A percentile compares a stretch with the other conserved stretches of the same genome.
Evolutionary conservation across 805 yeast species (phyloP).

Genomic region (Yueomyces sinensis): DNA sequence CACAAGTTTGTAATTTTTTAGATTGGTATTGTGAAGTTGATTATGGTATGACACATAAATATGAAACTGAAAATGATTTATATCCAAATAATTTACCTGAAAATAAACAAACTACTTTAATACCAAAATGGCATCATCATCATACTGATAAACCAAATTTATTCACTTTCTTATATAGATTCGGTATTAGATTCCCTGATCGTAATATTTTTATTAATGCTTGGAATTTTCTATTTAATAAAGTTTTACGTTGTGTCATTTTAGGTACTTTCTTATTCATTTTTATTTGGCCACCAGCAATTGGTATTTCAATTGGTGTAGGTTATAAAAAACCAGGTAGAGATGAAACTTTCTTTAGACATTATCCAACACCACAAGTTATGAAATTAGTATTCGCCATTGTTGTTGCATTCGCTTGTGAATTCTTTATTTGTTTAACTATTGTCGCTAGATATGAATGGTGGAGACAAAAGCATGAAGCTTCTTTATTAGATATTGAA

Average conservation of each 20-base stretch:
- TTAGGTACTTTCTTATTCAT: constrained; percentile 7
- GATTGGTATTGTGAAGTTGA: constrained; percentile 1
- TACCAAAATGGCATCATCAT: neutral
- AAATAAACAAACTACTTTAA: neutral
- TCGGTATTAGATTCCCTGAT: constrained; percentile 4
- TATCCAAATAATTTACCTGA: neutral
- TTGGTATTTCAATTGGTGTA: constrained; percentile 15
- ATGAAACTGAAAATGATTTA: neutral
- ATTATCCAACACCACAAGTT: constrained; percentile 13
- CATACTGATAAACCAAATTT: neutral
- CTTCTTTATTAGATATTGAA: too few relatives aligned
- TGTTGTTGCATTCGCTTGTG: constrained; percentile 9
- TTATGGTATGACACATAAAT: neutral
- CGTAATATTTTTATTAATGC: constrained; percentile 5
- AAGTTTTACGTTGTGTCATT: constrained; percentile 8
- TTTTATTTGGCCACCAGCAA: constrained; percentile 16
- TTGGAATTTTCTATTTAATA: constrained; percentile 8
- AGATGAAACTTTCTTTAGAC: constrained; percentile 9
- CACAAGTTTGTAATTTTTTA: neutral
- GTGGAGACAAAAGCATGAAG: neutral
- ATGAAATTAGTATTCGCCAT: constrained; percentile 12
- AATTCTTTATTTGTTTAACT: constrained; percentile 9
- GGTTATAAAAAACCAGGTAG: constrained; percentile 6
- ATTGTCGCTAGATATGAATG: constrained; percentile 9
- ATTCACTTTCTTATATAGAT: neutral